Evolutionary conservation across 2,329 filamentous ascomycete species (phyloP).

Genomic region (Aspergillus tubingensis): DNA sequence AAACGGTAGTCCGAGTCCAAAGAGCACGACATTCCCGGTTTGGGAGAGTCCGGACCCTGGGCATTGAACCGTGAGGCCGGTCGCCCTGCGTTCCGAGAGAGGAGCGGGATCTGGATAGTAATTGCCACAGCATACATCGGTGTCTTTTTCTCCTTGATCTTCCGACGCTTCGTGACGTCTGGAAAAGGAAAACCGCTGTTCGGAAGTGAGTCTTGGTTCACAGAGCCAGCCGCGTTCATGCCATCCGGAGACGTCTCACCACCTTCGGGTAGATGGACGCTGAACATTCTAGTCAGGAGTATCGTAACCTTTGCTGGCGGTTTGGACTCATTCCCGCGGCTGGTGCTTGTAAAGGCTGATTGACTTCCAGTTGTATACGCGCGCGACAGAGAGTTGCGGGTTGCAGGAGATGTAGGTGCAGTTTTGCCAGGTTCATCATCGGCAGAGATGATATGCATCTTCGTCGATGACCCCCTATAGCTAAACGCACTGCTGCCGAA

Average conservation of each 20-base stretch:
- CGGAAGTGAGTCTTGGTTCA: constrained; percentile 36
- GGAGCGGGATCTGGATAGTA: constrained; percentile 55
- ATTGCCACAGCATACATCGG: constrained; percentile 63
- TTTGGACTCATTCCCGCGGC: constrained; percentile 36
- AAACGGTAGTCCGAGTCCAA: constrained; percentile 46
- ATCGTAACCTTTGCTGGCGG: constrained; percentile 53
- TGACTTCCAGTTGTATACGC: constrained; percentile 42
- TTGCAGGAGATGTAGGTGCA: constrained; percentile 28
- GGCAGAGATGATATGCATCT: constrained; percentile 58
- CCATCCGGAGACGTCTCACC: constrained; percentile 39
- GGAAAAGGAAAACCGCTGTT: constrained; percentile 42
- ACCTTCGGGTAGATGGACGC: constrained; percentile 55
- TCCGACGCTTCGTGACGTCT: constrained; percentile 44
- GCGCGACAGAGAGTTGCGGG: constrained; percentile 39
- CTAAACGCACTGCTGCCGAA: constrained; percentile 61
- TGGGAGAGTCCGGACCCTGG: constrained; percentile 35
- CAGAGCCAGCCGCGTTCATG: constrained; percentile 33
- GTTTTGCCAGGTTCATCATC: constrained; percentile 36
- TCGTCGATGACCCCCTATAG: constrained; percentile 61
- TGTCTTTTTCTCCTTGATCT: constrained; percentile 55
- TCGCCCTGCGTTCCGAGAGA: constrained; percentile 36
- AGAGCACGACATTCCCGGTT: constrained; percentile 41
- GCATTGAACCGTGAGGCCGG: constrained; percentile 40
- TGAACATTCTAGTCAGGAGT: constrained; percentile 61
- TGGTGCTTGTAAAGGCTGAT: constrained; percentile 28